A percentile compares a stretch with the other conserved stretches of the same genome.
Evolutionary conservation across 805 yeast species (phyloP).

Genomic region (Nakazawaea wyomingensis): DNA sequence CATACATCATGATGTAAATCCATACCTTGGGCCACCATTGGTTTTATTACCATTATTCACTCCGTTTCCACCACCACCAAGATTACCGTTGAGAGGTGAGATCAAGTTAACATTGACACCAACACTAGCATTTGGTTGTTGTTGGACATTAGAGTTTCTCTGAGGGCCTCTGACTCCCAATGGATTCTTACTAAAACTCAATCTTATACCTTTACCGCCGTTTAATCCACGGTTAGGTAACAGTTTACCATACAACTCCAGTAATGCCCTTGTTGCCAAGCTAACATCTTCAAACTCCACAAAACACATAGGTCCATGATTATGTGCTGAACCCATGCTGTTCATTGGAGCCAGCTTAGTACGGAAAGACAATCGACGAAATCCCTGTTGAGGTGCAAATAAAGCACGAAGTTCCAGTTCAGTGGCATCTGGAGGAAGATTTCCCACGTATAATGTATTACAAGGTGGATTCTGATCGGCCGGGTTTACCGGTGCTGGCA

Average conservation of each 20-base stretch:
- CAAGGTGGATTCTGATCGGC: conserved; percentile 99
- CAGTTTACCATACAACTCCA: conserved; percentile 89
- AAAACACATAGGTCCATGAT: conserved; percentile 98
- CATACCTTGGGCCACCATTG: conserved; percentile 2
- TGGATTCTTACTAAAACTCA: conserved; percentile 94
- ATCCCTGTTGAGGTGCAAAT: conserved; percentile 86
- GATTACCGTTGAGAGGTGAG: not conserved
- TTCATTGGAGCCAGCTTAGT: conserved; percentile 42
- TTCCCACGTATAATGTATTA: conserved; percentile 94
- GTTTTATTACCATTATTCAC: not conserved
- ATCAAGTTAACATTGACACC: not conserved
- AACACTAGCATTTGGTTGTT: not conserved
- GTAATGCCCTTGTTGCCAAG: conserved; percentile 88
- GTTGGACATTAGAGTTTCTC: conserved; percentile 1
- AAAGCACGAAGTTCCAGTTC: conserved; percentile 86
- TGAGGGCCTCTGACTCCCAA: conserved; percentile 81
- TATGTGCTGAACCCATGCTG: conserved; percentile 25
- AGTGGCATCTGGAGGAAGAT: conserved; percentile 93
- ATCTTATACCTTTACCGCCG: conserved; percentile 82
- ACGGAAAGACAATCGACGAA: conserved; percentile 86
- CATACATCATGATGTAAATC: conserved; percentile 5
- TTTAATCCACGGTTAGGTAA: conserved; percentile 66
- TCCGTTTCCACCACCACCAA: not conserved
- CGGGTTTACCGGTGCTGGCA: conserved; percentile 93
- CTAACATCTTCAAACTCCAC: conserved; percentile 97